Evolutionary conservation across 352 stramenopile species (phyloP), one percentile per base, ranked within the genome.

Genomic region (Globisporangium viniferum): DNA sequence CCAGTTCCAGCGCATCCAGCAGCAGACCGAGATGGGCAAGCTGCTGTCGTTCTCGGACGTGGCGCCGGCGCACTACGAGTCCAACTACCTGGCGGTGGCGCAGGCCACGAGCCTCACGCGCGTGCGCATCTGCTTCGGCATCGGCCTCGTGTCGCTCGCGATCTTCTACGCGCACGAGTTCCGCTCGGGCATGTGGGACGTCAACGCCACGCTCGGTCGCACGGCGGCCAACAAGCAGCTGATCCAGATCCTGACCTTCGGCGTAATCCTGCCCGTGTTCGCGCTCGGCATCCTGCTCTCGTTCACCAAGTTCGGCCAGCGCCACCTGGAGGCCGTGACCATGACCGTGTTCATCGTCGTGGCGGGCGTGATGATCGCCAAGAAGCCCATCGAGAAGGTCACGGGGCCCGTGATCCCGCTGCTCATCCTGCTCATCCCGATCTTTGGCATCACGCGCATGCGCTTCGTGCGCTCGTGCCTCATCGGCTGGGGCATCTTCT

Each of bases 381-480:
- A 93, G 75, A 93, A 93, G 68, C 83, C 84, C 6, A 73, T 93
- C 24, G 81, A 91, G 46, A 88, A 91, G 41, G 72, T 73, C 46
- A 88, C 79, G 49, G 84, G 83, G 1, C 83, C 86, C 15, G 70
- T 93, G 3, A 89, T 93, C 31, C 86, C 86, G 53, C 70, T 93
- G 71, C 71, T 93, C n/a, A 89, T 93, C 58, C 64, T 93, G 33
- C 64, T 93, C n/a, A 91, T 93, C 24, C 86, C 86, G 39, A 89
- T 93, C 67, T 93, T 91, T 56, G 86, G 86, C n/a, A 93, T 93
- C 70, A 93, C 86, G 33, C 67, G 86, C 57, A 93, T 93, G 86
- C 82, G 86, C 33, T 93, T 88, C 59, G 73, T 91, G 29, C 87
- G 88, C 67, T 89, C 80, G 61, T 92, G 83, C 59, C 72, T 70